These are phyloP conservation scores for Meyerozyma sp. DNA, from an alignment of 1,139 yeast genomes.

Conservation along the genomic window DNA sequence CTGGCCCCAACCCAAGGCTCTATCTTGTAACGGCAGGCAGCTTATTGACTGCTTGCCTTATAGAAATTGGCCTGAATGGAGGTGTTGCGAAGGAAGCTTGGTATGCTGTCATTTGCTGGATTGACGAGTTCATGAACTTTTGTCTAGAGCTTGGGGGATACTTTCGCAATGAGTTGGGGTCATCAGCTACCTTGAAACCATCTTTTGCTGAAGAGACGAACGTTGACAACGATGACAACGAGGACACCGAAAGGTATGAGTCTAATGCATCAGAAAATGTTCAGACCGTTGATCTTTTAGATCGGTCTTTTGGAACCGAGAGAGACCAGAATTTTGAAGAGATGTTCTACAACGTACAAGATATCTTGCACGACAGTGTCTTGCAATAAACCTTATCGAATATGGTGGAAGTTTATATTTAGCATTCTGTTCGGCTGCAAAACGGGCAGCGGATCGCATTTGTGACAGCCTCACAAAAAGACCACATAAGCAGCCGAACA, in stretches of 20 bases:
- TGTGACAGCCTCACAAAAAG: background rate
- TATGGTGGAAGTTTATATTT: background rate
- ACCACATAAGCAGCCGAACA: background rate
- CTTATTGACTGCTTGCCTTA: slow-evolving; percentile 55
- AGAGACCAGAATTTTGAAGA: background rate
- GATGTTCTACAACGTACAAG: background rate
- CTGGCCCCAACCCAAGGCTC: slow-evolving; percentile 48
- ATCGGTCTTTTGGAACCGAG: background rate
- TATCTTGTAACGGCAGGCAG: slow-evolving; percentile 53
- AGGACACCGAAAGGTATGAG: background rate
- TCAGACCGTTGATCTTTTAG: background rate
- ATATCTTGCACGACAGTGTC: background rate
- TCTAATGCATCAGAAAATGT: background rate
- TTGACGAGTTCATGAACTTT: slow-evolving; percentile 45
- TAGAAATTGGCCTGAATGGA: slow-evolving; percentile 57
- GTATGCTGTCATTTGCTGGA: slow-evolving; percentile 79
- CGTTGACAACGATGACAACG: background rate
- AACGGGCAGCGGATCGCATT: background rate
- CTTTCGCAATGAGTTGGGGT: background rate
- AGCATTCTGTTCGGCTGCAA: background rate
- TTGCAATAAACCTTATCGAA: background rate
- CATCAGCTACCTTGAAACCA: background rate
- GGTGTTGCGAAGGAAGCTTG: slow-evolving; percentile 67
- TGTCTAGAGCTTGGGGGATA: slow-evolving; percentile 1
- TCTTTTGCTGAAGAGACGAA: background rate